Conservation (phyloP, 2,329 filamentous ascomycete species). For the Arthrinium phaeospermum region DNA sequence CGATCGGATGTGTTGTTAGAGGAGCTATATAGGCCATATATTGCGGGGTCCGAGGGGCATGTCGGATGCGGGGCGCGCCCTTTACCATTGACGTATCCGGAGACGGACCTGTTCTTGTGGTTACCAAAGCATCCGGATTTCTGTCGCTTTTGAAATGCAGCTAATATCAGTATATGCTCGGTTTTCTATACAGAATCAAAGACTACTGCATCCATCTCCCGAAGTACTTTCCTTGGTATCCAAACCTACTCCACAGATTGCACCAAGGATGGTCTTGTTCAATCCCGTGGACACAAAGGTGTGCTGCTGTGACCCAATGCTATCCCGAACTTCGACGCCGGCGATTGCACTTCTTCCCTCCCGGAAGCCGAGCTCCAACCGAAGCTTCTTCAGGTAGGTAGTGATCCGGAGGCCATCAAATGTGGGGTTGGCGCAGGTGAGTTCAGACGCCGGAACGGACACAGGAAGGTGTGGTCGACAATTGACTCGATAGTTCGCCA, state of each 20-base stretch:
- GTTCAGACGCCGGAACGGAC: background rate
- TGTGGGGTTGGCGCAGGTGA: background rate
- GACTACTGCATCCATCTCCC: background rate
- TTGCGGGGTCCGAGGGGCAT: background rate
- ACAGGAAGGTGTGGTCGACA: background rate
- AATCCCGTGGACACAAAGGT: background rate
- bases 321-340: background rate
- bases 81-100: background rate
- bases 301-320: background rate
- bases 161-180: background rate
- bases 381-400: background rate
- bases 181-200: background rate
- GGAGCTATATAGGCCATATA: background rate
- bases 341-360: background rate
- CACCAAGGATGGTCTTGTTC: background rate
- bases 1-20: background rate
- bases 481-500: background rate
- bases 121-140: background rate
- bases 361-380: background rate
- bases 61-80: constrained; percentile 4
- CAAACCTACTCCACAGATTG: background rate
- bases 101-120: background rate
- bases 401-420: background rate
- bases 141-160: background rate
- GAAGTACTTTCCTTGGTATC: background rate